These are phyloP conservation scores for Earliella scabrosa DNA, from an alignment of 1,284 basidiomycete genomes.

Conservation along the genomic window DNA sequence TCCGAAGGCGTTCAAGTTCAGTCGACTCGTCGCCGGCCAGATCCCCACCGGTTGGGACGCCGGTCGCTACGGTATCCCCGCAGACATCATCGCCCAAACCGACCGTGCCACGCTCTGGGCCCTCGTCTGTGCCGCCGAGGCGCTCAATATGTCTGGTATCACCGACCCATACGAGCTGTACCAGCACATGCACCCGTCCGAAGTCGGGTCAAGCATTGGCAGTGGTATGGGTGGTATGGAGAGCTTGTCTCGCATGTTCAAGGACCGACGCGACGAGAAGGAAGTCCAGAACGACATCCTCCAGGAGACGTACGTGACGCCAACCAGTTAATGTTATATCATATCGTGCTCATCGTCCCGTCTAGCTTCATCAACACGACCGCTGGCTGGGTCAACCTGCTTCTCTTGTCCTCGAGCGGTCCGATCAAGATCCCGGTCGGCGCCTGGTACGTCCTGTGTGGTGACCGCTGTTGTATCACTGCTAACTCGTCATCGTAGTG, in stretches of 20 bases:
- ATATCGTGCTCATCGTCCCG: constrained; percentile 20
- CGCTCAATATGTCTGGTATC: constrained; percentile 96
- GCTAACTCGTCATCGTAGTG: constrained; percentile 49
- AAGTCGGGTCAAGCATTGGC: constrained; percentile 91
- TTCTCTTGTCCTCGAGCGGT: constrained; percentile 92
- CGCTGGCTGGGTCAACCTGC: constrained; percentile 96
- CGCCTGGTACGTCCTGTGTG: constrained; percentile 74
- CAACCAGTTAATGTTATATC: constrained; percentile 5
- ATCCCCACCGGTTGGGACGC: constrained; percentile 98
- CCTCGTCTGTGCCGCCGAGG: constrained; percentile 93
- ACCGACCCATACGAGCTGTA: constrained; percentile 98
- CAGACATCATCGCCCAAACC: constrained; percentile 93
- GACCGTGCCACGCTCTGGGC: constrained; percentile 98
- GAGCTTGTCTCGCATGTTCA: constrained; percentile 95
- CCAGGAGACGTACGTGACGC: constrained; percentile 94
- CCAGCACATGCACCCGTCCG: constrained; percentile 95
- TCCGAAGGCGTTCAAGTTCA: constrained; percentile 96
- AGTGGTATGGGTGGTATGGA: constrained; percentile 97
- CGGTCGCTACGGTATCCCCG: constrained; percentile 96
- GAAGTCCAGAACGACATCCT: constrained; percentile 98
- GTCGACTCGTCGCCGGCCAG: constrained; percentile 93
- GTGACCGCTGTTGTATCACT: not conserved
- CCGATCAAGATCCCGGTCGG: constrained; percentile 99
- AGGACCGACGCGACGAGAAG: constrained; percentile 95
- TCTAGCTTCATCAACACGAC: constrained; percentile 94